A percentile compares a stretch with the other conserved stretches of the same genome.
phyloP scores from a whole-genome alignment of 352 stramenopile species.

The Pythium vanterpoolii region DNA sequence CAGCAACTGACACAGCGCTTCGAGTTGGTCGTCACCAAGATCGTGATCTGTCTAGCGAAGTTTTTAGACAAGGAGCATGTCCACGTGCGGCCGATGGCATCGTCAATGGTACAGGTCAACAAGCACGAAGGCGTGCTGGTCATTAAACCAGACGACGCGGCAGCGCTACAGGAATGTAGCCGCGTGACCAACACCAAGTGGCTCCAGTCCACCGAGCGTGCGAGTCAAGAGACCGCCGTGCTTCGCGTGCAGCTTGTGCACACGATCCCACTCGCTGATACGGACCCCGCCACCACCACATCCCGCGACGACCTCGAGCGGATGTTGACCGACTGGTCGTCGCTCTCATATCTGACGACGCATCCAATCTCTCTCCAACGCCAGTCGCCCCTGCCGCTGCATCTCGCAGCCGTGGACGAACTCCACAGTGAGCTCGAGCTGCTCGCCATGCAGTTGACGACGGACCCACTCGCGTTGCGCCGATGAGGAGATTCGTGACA shows the following conservation, averaged over 20 bases:
- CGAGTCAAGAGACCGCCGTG: slow-evolving; percentile 8
- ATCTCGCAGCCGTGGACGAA: slow-evolving; percentile 46
- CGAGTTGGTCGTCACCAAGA: slow-evolving; percentile 30
- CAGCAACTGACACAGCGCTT: slow-evolving; percentile 21
- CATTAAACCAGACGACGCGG: slow-evolving; percentile 32
- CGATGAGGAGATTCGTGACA: slow-evolving; percentile 8
- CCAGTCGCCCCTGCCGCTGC: slow-evolving; percentile 56
- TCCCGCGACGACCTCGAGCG: slow-evolving; percentile 15
- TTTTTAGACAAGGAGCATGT: slow-evolving; percentile 32
- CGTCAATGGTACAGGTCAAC: not conserved
- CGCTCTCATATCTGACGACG: slow-evolving; percentile 72
- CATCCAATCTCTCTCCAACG: slow-evolving; percentile 62
- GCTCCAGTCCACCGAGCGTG: slow-evolving; percentile 5
- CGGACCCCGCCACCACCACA: not conserved
- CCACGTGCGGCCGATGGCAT: slow-evolving; percentile 29
- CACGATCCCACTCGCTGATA: not conserved
- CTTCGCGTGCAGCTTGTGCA: slow-evolving; percentile 8
- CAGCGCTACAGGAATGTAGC: slow-evolving; percentile 7
- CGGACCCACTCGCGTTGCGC: slow-evolving; percentile 14
- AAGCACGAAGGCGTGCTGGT: slow-evolving; percentile 34
- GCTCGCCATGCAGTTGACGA: slow-evolving; percentile 22
- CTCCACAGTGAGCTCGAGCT: slow-evolving; percentile 19
- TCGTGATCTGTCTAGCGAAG: slow-evolving; percentile 41
- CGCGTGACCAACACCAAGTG: slow-evolving; percentile 16
- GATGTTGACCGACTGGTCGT: slow-evolving; percentile 58